These are phyloP conservation scores for Mycena albidolilacea DNA, from an alignment of 768 basidiomycete genomes.

Conservation along the genomic window DNA sequence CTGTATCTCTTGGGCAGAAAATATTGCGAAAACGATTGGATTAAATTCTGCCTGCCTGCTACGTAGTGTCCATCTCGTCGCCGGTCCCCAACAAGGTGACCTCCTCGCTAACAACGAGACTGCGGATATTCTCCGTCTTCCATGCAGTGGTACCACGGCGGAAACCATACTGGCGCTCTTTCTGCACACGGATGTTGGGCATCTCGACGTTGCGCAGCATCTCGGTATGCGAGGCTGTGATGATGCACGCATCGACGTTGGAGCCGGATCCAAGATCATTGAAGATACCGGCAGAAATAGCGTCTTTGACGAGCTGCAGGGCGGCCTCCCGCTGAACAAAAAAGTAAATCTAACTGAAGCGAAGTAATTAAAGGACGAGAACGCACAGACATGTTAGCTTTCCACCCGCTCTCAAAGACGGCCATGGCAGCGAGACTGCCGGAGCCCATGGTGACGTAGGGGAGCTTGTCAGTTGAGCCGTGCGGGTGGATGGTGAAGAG, in stretches of 20 bases:
- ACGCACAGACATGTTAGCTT: conserved; percentile 83
- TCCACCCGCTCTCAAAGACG: conserved; percentile 93
- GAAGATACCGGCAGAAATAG: conserved; percentile 97
- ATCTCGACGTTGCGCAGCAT: conserved; percentile 95
- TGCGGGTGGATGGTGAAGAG: conserved; percentile 97
- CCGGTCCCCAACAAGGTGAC: conserved; percentile 64
- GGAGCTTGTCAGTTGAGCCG: conserved; percentile 98
- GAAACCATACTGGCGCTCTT: conserved; percentile 83
- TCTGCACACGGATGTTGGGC: conserved; percentile 88
- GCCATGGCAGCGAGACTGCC: conserved; percentile 98
- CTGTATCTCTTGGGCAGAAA: too few relatives aligned
- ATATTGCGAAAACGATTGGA: conserved; percentile 11
- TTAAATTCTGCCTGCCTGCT: conserved; percentile 38
- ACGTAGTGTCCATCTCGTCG: conserved; percentile 90
- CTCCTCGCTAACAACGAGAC: conserved; percentile 81
- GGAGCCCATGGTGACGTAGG: conserved; percentile 99
- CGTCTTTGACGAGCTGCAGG: conserved; percentile 84
- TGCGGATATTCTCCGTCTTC: conserved; percentile 85
- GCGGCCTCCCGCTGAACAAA: conserved; percentile 79
- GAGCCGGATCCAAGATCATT: conserved; percentile 99
- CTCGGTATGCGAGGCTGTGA: conserved; percentile 89
- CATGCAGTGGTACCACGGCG: conserved; percentile 90
- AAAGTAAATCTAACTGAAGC: conserved; percentile 1
- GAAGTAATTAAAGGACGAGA: neutral
- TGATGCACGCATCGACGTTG: conserved; percentile 98